Conservation (phyloP, 2,329 filamentous ascomycete genomes). For the Balansia obtecta region DNA sequence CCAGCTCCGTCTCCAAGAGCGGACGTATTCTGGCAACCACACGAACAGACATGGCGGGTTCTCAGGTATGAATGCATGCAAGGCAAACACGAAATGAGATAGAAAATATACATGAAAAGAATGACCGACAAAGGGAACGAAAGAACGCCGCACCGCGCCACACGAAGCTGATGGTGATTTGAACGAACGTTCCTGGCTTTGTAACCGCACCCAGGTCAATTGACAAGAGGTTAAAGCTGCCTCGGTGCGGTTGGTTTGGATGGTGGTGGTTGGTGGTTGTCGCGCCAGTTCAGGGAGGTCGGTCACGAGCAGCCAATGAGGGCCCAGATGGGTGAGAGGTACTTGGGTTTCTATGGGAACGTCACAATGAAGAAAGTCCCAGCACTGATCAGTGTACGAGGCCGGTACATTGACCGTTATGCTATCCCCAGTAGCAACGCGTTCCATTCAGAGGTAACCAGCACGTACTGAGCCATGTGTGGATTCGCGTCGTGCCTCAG, state of each 20-base stretch:
- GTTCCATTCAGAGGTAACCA: too few species aligned
- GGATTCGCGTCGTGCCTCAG: too few species aligned
- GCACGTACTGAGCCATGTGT: too few species aligned
- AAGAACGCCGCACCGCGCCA: neutral
- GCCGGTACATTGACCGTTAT: too few species aligned
- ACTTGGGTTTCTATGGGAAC: too few species aligned
- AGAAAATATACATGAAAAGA: slow-evolving; percentile 3
- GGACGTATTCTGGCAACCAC: slow-evolving; percentile 88
- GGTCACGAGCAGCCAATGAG: too few species aligned
- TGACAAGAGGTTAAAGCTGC: neutral
- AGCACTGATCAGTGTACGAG: too few species aligned
- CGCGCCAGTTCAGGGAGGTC: neutral
- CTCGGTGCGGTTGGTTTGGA: neutral
- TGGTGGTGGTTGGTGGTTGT: slow-evolving; percentile 2
- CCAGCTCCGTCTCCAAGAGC: slow-evolving; percentile 71
- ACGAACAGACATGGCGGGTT: slow-evolving; percentile 49
- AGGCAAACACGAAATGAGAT: slow-evolving; percentile 7
- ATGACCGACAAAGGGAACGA: neutral
- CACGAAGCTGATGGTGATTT: neutral
- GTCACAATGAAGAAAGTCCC: too few species aligned
- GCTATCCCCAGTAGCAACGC: too few species aligned
- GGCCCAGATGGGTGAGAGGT: too few species aligned
- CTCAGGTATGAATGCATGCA: slow-evolving; percentile 7
- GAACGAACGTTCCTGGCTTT: slow-evolving; percentile 3
- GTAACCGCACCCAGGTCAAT: neutral